These are phyloP conservation scores for Cyclotella baltica DNA, from an alignment of 108 stramenopile genomes.

Conservation along the genomic window DNA sequence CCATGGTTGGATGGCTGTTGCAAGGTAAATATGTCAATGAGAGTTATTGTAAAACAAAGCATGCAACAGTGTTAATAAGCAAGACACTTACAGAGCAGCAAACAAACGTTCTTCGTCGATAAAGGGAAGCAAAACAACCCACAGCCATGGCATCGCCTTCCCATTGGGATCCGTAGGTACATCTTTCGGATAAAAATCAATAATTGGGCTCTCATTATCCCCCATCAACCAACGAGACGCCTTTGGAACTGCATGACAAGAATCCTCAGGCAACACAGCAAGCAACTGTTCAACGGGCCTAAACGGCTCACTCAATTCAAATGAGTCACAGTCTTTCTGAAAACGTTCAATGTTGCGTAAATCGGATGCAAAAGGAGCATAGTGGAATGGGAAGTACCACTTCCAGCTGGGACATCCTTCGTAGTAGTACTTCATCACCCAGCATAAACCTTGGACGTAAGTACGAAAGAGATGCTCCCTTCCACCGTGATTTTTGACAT, in stretches of 20 bases:
- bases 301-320: conserved; percentile 93
- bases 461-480: conserved; percentile 89
- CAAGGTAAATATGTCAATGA: too few species aligned
- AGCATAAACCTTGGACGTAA: conserved; percentile 97
- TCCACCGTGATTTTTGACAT: conserved; percentile 90
- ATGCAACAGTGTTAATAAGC: too few species aligned
- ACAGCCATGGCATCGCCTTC: conserved; percentile 98
- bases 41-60: too few species aligned
- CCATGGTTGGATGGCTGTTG: conserved; percentile 74
- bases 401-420: conserved; percentile 95
- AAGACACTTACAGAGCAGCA: conserved; percentile 68
- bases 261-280: conserved; percentile 96
- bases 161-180: conserved; percentile 98
- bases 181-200: conserved; percentile 96
- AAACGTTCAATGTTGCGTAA: conserved; percentile 93
- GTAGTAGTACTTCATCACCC: conserved; percentile 99
- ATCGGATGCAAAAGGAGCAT: conserved; percentile 99
- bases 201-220: conserved; percentile 91
- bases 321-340: conserved; percentile 73
- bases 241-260: conserved; percentile 94
- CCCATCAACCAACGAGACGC: conserved; percentile 92
- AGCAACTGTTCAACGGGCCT: conserved; percentile 97
- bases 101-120: conserved; percentile 96
- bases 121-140: conserved; percentile 98
- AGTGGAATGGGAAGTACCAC: conserved; percentile 99